Percentiles rank a stretch among this genome's conserved stretches.
phyloP scores from a whole-genome alignment of 768 basidiomycete genomes.

The Coprinellus aureogranulatus region DNA sequence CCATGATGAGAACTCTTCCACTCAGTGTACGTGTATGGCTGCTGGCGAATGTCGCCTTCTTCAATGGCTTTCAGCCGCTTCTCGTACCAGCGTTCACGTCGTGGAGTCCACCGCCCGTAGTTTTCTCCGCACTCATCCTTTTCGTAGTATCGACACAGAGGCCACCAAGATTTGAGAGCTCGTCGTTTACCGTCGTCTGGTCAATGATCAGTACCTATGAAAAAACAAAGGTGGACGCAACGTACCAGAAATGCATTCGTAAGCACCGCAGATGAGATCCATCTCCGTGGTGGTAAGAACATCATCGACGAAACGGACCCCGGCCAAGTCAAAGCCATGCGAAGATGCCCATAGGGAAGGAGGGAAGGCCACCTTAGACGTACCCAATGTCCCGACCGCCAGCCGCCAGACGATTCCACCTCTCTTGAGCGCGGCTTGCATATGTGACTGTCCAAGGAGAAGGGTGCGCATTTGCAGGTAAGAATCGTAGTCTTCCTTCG shows the following conservation, averaged over 20 bases:
- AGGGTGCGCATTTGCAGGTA: neutral
- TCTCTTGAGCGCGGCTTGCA: neutral
- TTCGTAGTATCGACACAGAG: neutral
- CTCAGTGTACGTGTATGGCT: neutral
- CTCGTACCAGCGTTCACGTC: neutral
- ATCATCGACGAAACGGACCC: neutral
- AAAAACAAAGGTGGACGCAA: neutral
- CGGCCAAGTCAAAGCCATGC: neutral
- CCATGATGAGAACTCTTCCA: neutral
- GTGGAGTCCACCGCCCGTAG: neutral
- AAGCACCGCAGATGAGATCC: neutral
- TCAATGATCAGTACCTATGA: neutral
- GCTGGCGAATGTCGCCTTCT: neutral
- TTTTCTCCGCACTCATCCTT: slow-evolving; percentile 6
- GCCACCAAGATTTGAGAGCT: slow-evolving; percentile 5
- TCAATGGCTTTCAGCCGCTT: neutral
- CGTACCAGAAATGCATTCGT: slow-evolving; percentile 1
- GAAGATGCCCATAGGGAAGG: neutral
- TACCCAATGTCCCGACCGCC: neutral
- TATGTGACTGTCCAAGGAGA: neutral
- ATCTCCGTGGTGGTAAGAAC: neutral
- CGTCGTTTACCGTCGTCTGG: neutral
- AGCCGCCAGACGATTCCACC: neutral
- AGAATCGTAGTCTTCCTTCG: neutral
- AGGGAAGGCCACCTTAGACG: too few relatives aligned